phyloP scores from a whole-genome alignment of 1,284 basidiomycete genomes.

The Leccinum fallax region DNA sequence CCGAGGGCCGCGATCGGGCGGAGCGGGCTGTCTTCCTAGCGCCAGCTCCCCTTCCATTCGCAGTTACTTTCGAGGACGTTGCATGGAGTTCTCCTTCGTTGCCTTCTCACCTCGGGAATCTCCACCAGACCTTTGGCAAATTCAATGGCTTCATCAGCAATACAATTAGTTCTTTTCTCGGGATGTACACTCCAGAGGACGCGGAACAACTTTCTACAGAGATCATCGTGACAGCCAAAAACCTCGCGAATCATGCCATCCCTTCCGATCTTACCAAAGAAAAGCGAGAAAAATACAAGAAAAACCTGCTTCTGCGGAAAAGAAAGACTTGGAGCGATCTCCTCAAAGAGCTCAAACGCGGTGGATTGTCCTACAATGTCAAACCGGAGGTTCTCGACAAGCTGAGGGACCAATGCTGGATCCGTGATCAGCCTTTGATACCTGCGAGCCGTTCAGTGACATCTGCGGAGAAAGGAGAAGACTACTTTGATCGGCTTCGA shows the following conservation, averaged over 20 bases:
- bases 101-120: slow-evolving; percentile 28
- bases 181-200: slow-evolving; percentile 38
- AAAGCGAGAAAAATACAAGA: slow-evolving; percentile 73
- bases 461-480: slow-evolving; percentile 50
- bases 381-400: slow-evolving; percentile 71
- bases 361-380: slow-evolving; percentile 76
- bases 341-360: slow-evolving; percentile 84
- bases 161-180: slow-evolving; percentile 47
- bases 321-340: slow-evolving; percentile 91
- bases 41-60: slow-evolving; percentile 5
- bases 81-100: slow-evolving; percentile 1
- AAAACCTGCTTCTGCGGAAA: slow-evolving; percentile 82
- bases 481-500: slow-evolving; percentile 75
- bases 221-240: slow-evolving; percentile 71
- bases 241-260: slow-evolving; percentile 59
- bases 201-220: slow-evolving; percentile 73
- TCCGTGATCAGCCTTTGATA: slow-evolving; percentile 63
- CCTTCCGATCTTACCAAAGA: slow-evolving; percentile 52
- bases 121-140: slow-evolving; percentile 49
- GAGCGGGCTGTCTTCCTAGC: slow-evolving; percentile 18
- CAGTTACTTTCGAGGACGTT: slow-evolving; percentile 7
- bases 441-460: slow-evolving; percentile 19
- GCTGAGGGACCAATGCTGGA: slow-evolving; percentile 67
- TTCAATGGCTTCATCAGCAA: slow-evolving; percentile 48
- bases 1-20: slow-evolving; percentile 31